Base-by-base conservation (phyloP, 306 rosid species). In the Senna siamea region DNA sequence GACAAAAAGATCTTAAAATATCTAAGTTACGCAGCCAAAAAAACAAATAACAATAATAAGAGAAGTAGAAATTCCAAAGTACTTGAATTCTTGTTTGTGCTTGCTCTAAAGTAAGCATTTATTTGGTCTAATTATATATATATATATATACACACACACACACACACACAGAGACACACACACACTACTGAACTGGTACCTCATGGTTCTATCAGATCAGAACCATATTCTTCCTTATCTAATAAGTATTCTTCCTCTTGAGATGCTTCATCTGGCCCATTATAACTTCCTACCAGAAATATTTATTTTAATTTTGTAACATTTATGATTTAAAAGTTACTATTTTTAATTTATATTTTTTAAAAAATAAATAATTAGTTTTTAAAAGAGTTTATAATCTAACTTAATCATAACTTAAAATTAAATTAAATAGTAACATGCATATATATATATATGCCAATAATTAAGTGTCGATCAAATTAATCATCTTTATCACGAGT, bases 191-290 rank as follows among this genome's bases (percentile, higher is more conserved):
- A 53, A 23, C 5, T 55, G 37, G 35, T 13, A 2, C 32, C 18
- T 38, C 11, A 26, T 5, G 34, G 18, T 20, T 14, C 18, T 38
- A 17, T 8, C 30, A 15, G 66, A 38, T 18, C 34, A 63, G 51
- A 63, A 40, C 34, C 43, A 5, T 40, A 20, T 63, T 63, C 69
- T 41, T 20, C 69, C 69, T 38, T 63, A 63, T 63, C 69, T 63
- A 63, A 40, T 19, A 40, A 2, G 5, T 38, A 63, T 63, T 63
- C 5, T 38, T 0, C 34, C 12, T 38, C 69, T 38, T 19, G 32
- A 63, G 51, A 63, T 63, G 32, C 52, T 63, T 2, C 2, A 41
- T 41, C 47, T 62, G 50, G 17, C 23, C 69, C 69, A 11, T n/a
- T n/a, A n/a, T n/a, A n/a, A n/a, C n/a, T n/a, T n/a, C n/a, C n/a